Base-by-base conservation (phyloP, 2,329 filamentous ascomycete genomes). In the Nannizzia gypsea region DNA sequence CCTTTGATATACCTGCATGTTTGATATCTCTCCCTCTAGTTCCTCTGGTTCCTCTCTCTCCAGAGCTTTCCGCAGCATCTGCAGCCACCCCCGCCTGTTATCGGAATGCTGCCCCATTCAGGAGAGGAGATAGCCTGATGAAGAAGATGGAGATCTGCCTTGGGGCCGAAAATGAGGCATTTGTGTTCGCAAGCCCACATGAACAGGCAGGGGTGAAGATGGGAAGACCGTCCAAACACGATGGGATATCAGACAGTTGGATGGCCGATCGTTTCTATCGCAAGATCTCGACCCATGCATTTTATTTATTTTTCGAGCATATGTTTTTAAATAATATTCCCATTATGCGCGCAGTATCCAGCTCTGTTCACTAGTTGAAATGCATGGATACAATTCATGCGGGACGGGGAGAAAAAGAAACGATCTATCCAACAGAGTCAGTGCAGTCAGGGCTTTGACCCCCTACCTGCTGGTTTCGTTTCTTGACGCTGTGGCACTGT, bases 61-160 rank as follows among this genome's bases (percentile, higher is more conserved):
- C 15, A 5, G n/a, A 42, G 13, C 38, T 42, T 42, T 13, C 38
- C 38, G 6, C 38, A 54, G 17, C 48, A 31, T 13, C 24, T 54
- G 48, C 48, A 54, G 48, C 48, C 48, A 54, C 48, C 48, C 48
- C 48, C 48, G n/a, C 48, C 48, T 34, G 28, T 15, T 54, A 31
- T 54, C 48, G 31, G 31, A 8, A 8, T 34, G 31, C 6, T 54
- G 38, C n/a, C n/a, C n/a, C 17, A 17, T 52, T n/a, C 20, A 6
- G 4, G 4, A 15, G 15, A 13, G 28, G 24, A 26, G n/a, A 31
- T n/a, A 20, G 26, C 11, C 22, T 22, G 20, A 20, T 20, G 17
- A 52, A 52, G 13, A 22, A 15, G 46, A 22, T 22, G 22, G n/a
- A 54, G 15, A 28, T n/a, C n/a, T 54, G 26, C 15, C 24, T 54